These are phyloP conservation scores for Brasilioporus rufonigricans DNA, from an alignment of 768 basidiomycete genomes.

Conservation along the genomic window DNA sequence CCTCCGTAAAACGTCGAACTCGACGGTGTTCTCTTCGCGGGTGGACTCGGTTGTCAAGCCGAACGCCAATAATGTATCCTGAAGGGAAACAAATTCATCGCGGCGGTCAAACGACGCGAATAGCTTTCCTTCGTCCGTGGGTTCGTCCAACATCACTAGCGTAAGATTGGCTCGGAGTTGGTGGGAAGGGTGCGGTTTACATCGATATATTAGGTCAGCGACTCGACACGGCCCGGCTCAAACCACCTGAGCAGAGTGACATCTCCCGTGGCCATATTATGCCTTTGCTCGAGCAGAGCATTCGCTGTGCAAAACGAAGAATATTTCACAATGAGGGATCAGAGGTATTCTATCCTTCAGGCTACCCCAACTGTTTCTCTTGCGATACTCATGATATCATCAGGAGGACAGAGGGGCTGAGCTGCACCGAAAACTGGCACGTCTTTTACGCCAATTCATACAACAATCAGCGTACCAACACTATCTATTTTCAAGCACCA, in stretches of 20 bases:
- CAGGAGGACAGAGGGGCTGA: slow-evolving; percentile 43
- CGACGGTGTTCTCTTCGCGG: slow-evolving; percentile 42
- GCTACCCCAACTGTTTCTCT: background rate
- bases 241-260: no score
- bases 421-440: slow-evolving; percentile 55
- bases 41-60: slow-evolving; percentile 45
- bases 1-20: slow-evolving; percentile 41
- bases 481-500: slow-evolving; percentile 56
- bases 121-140: slow-evolving; percentile 39
- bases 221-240: no score
- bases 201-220: slow-evolving; percentile 24
- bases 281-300: slow-evolving; percentile 1
- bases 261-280: background rate
- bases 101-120: slow-evolving; percentile 61
- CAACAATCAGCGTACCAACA: slow-evolving; percentile 9
- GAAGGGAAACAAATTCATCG: slow-evolving; percentile 55
- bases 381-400: slow-evolving; percentile 1
- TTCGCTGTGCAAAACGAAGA: slow-evolving; percentile 44
- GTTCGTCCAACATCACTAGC: slow-evolving; percentile 37
- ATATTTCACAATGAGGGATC: slow-evolving; percentile 38
- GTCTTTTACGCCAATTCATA: slow-evolving; percentile 26
- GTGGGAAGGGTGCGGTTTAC: background rate
- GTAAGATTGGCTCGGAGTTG: background rate
- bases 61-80: slow-evolving; percentile 48
- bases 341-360: slow-evolving; percentile 11